A percentile compares a stretch with the other conserved stretches of the same genome.
These are phyloP conservation scores for Boletus rubropictus DNA, from an alignment of 768 basidiomycete genomes.

Conservation along the genomic window DNA sequence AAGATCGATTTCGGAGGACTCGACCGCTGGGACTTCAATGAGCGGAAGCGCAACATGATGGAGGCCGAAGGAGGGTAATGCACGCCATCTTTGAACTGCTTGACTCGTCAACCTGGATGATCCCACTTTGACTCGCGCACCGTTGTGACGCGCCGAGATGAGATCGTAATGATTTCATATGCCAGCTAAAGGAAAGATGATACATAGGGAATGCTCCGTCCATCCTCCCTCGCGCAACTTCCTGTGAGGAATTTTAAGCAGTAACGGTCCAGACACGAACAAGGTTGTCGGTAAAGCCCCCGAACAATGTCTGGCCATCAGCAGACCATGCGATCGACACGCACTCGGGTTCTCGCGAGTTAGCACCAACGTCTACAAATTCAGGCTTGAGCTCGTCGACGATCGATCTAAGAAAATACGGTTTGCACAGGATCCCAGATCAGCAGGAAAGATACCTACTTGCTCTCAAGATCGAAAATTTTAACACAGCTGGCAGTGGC, in stretches of 20 bases:
- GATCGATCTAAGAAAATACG: constrained; percentile 59
- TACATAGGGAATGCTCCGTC: constrained; percentile 16
- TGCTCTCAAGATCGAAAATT: constrained; percentile 99
- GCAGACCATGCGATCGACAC: constrained; percentile 98
- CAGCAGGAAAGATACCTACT: constrained; percentile 49
- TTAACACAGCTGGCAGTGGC: constrained; percentile 96
- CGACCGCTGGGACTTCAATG: constrained; percentile 64
- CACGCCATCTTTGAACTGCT: not conserved
- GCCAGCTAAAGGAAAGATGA: constrained; percentile 22
- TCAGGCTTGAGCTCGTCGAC: constrained; percentile 99
- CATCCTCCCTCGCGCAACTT: constrained; percentile 16
- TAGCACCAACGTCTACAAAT: constrained; percentile 69
- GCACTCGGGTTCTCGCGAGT: constrained; percentile 80
- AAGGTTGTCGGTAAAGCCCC: constrained; percentile 92
- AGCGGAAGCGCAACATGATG: constrained; percentile 58
- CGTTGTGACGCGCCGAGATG: constrained; percentile 2
- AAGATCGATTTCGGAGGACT: constrained; percentile 71
- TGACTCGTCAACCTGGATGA: not conserved
- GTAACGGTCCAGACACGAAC: constrained; percentile 90
- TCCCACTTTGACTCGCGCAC: not conserved
- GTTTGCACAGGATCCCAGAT: not conserved
- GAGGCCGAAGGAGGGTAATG: constrained; percentile 37
- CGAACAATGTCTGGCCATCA: constrained; percentile 95
- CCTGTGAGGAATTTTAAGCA: constrained; percentile 31
- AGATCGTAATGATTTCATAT: constrained; percentile 19